Conservation (phyloP, 371 early-diverging fungal species). For the Batkoa obscura region DNA sequence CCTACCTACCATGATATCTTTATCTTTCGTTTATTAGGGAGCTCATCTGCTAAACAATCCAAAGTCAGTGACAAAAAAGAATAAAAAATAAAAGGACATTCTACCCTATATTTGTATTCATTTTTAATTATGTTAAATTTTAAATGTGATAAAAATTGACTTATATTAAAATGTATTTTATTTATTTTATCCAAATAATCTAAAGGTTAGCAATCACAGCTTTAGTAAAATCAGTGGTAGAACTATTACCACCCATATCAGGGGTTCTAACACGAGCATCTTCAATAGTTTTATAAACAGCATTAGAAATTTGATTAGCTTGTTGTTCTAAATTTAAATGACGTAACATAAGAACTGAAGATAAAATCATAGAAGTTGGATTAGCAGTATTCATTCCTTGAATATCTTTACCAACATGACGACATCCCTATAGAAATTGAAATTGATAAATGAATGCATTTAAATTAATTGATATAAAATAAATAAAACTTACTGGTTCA, state of each 20-base stretch:
- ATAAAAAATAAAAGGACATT: no score
- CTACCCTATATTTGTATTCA: no score
- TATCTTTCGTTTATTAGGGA: not conserved
- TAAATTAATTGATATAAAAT: not conserved
- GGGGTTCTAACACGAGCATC: conserved; percentile 43
- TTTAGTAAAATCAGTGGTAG: conserved; percentile 80
- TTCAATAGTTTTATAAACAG: conserved; percentile 49
- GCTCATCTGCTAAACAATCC: no score
- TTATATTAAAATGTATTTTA: no score
- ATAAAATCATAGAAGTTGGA: conserved; percentile 78
- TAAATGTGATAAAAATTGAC: no score
- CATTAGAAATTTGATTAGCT: conserved; percentile 65
- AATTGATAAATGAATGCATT: not conserved
- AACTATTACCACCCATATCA: conserved; percentile 55
- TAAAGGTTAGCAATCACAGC: conserved; percentile 48
- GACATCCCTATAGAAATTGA: conserved; percentile 38
- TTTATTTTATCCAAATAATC: no score
- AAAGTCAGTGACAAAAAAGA: no score
- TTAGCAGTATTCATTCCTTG: conserved; percentile 81
- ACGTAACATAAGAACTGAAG: conserved; percentile 79
- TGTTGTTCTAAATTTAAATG: conserved; percentile 69
- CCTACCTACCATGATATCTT: not conserved
- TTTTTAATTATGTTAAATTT: no score
- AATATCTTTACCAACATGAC: conserved; percentile 87
- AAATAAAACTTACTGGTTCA: conserved; percentile 49